Evolutionary conservation across 2,329 filamentous ascomycete genomes (phyloP), one percentile per base, ranked within the genome.

Genomic region (Dothideomycetidae sp.): DNA sequence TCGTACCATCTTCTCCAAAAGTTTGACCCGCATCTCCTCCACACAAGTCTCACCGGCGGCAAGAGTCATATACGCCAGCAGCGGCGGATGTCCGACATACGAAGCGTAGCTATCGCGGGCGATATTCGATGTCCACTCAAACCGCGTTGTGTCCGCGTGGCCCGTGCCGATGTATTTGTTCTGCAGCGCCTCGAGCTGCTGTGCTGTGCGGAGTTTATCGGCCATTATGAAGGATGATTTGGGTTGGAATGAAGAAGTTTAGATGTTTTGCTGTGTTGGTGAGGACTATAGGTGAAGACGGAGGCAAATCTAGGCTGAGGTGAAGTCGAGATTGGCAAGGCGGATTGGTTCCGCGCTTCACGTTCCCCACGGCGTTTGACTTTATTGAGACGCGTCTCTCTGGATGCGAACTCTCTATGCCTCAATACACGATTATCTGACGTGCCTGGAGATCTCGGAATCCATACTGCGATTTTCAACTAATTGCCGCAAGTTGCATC

Each of bases 51-150:
- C 83, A 33, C 90, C 90, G 64, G 92, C 75, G 0, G 86, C 88
- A 34, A 96, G 75, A 12, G 81, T 72, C 67, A 94, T 85, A 59
- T 93, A 94, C 28, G 81, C 75, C 11, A 96, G 68, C 43, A 94
- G 68, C 5, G 85, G 81, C 11, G 85, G 81, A 56, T 98, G 90
- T 13, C 90, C 90, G 46, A 90, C 72, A 51, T 93, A 86, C 45
- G 78, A 85, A 13, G 85, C 75, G 56, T 88, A 86, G 14, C 80
- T 92, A 65, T 98, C 90, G 57, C 90, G 85, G 55, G 85, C 74
- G 55, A 96, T 88, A 64, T 96, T 98, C 42, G 81, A 86, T 35
- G 80, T 80, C 85, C 86, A 98, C 63, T 98, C 90, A 76, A 90
- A 90, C 59, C 84, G 92, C 16, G 85, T 93, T 10, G 88, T 96